Evolutionary conservation across 176 grass and related monocot genomes (phyloP).

Genomic region (Eragrostis nindensis): DNA sequence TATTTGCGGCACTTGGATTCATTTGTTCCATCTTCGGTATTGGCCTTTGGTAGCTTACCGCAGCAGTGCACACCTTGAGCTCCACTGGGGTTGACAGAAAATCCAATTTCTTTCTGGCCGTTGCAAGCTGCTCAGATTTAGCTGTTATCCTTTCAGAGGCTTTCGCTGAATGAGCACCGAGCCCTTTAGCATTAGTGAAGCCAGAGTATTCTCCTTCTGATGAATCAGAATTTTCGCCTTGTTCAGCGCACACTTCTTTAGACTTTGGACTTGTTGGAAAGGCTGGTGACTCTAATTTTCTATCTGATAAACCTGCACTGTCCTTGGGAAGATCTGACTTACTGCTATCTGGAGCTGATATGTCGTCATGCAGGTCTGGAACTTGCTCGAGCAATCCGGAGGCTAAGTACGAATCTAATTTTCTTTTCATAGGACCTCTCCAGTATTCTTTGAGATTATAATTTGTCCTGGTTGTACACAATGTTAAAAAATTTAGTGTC

Average conservation of each 20-base stretch:
- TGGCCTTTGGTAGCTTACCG: conserved; percentile 29
- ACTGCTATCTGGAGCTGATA: conserved; percentile 33
- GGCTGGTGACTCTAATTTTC: background rate
- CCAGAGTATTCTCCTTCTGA: conserved; percentile 31
- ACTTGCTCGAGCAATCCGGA: conserved; percentile 56
- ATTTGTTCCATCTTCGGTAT: conserved; percentile 21
- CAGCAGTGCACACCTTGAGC: conserved; percentile 31
- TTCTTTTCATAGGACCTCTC: conserved; percentile 54
- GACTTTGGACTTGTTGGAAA: conserved; percentile 26
- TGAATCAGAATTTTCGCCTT: conserved; percentile 28
- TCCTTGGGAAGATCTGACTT: conserved; percentile 31
- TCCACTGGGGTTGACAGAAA: conserved; percentile 56
- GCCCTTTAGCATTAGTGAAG: conserved; percentile 1
- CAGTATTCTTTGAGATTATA: conserved; percentile 56
- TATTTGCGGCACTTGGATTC: background rate
- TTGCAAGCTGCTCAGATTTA: conserved; percentile 47
- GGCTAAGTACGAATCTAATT: conserved; percentile 55
- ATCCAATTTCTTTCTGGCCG: conserved; percentile 36
- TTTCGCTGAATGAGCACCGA: conserved; percentile 16
- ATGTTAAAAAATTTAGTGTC: conserved; percentile 14
- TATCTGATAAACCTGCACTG: conserved; percentile 7
- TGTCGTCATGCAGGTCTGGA: conserved; percentile 29
- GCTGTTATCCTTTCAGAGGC: conserved; percentile 35
- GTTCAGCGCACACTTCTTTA: conserved; percentile 39
- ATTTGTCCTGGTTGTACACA: conserved; percentile 50